These are phyloP conservation scores for Mitosporidium daphniae DNA, from an alignment of 371 early-diverging fungal genomes.

Conservation along the genomic window DNA sequence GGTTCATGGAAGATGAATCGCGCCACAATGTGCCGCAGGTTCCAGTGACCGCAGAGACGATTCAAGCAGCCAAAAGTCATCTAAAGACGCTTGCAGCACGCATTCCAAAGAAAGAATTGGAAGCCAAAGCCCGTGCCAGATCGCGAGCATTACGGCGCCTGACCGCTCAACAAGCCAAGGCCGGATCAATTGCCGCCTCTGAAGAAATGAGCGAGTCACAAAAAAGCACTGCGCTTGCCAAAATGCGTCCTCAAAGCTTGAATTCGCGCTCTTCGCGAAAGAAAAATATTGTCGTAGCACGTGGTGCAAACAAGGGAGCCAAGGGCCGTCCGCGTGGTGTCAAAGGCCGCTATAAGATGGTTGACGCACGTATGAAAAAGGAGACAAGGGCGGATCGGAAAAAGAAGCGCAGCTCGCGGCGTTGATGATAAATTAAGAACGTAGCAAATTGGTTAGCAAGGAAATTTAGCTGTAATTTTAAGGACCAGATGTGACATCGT, in stretches of 20 bases:
- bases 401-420: no score
- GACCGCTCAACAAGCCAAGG: no score
- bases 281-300: conserved; percentile 51
- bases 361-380: conserved; percentile 62
- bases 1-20: conserved; percentile 67
- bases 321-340: conserved; percentile 78
- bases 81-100: conserved; percentile 52
- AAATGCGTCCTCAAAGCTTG: no score
- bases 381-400: conserved; percentile 43
- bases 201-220: no score
- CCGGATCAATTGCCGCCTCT: no score
- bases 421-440: no score
- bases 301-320: conserved; percentile 30
- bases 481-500: no score
- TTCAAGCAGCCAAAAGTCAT: conserved; percentile 29
- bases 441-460: no score
- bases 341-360: conserved; percentile 70
- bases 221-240: no score
- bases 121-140: conserved; percentile 83
- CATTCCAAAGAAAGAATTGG: conserved; percentile 87
- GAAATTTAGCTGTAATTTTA: no score
- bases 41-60: conserved; percentile 74
- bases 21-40: conserved; percentile 31
- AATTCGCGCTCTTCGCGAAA: no score
- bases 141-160: no score